Conservation (phyloP, 257 asterid genomes). For the Catharanthus roseus region DNA sequence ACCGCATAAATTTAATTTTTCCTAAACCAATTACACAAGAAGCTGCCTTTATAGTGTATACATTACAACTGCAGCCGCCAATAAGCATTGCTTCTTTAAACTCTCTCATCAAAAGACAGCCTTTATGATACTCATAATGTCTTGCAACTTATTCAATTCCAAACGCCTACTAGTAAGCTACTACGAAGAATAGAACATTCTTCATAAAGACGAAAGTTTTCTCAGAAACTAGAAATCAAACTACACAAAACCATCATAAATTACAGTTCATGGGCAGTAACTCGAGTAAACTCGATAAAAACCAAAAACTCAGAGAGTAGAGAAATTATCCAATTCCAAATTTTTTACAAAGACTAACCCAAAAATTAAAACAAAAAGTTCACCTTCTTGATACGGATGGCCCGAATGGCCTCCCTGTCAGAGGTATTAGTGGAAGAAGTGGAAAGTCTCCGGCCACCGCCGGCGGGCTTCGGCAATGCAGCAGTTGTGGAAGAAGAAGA, state of each 20-base stretch:
- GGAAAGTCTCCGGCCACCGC: conserved; percentile 47
- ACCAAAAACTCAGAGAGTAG: neutral
- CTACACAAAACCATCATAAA: neutral
- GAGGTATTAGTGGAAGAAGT: conserved; percentile 56
- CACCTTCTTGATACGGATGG: conserved; percentile 81
- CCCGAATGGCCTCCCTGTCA: conserved; percentile 82
- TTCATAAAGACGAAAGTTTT: conserved; percentile 9
- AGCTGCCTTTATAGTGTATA: neutral
- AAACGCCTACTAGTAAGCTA: too few species aligned
- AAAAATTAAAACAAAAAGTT: neutral
- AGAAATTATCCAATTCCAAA: neutral
- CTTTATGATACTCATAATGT: neutral
- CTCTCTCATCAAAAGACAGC: too few species aligned
- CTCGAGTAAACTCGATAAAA: neutral
- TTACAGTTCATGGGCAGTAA: neutral
- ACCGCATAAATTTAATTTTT: neutral
- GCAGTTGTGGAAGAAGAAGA: conserved; percentile 31
- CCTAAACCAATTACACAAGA: neutral
- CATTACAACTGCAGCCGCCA: neutral
- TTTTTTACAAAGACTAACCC: neutral
- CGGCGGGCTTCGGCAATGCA: conserved; percentile 23
- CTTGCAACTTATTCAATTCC: neutral
- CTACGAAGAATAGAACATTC: neutral
- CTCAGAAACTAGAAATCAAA: neutral
- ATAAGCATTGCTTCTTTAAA: neutral